A percentile compares a stretch with the other conserved stretches of the same genome.
These are phyloP conservation scores for Spathaspora arborariae DNA, from an alignment of 805 yeast species.

Conservation along the genomic window DNA sequence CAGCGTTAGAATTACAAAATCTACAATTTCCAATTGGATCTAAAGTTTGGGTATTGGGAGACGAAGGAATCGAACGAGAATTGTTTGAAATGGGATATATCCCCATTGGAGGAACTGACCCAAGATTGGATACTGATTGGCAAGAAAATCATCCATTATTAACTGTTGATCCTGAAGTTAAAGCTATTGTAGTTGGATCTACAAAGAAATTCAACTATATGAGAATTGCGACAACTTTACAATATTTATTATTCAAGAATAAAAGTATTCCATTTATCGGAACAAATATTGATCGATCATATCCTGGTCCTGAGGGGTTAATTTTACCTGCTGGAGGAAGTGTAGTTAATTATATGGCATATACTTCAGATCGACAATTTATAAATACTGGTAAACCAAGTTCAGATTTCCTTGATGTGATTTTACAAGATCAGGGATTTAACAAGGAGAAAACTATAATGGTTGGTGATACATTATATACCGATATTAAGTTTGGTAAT, in stretches of 20 bases:
- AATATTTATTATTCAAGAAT: slow-evolving; percentile 29
- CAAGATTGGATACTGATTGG: slow-evolving; percentile 21
- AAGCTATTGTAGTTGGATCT: slow-evolving; percentile 39
- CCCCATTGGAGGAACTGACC: slow-evolving; percentile 34
- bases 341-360: slow-evolving; percentile 34
- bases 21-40: slow-evolving; percentile 24
- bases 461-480: slow-evolving; percentile 41
- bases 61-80: slow-evolving; percentile 34
- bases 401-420: slow-evolving; percentile 24
- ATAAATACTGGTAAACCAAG: slow-evolving; percentile 40
- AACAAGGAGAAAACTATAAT: slow-evolving; percentile 27
- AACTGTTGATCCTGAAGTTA: slow-evolving; percentile 33
- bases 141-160: slow-evolving; percentile 22
- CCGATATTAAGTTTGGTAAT: slow-evolving; percentile 41
- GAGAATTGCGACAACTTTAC: slow-evolving; percentile 34
- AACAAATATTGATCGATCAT: slow-evolving; percentile 37
- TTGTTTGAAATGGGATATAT: slow-evolving; percentile 27
- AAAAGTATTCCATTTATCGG: slow-evolving; percentile 36
- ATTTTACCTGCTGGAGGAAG: slow-evolving; percentile 41
- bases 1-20: slow-evolving; percentile 23
- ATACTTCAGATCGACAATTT: slow-evolving; percentile 29
- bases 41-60: slow-evolving; percentile 41
- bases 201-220: slow-evolving; percentile 35
- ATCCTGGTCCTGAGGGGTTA: slow-evolving; percentile 36
- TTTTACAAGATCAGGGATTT: slow-evolving; percentile 24